Conservation (phyloP, 1,139 yeast genomes). For the Sugiyamaella castrensis region DNA sequence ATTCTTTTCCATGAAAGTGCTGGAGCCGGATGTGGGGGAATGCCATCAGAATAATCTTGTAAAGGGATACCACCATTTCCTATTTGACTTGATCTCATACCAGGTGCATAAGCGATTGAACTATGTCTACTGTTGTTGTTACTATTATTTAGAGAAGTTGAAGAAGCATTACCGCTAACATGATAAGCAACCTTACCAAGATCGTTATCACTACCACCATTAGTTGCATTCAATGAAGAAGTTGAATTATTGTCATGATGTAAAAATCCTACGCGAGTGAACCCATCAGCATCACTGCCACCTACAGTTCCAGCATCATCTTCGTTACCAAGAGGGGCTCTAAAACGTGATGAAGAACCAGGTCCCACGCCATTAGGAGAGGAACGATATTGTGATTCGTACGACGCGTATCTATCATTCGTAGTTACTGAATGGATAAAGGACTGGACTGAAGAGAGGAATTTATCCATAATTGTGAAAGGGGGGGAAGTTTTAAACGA, state of each 20-base stretch:
- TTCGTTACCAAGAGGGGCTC: slow-evolving; percentile 8
- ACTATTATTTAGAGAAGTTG: slow-evolving; percentile 31
- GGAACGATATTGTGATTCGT: slow-evolving; percentile 37
- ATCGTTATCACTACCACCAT: slow-evolving; percentile 10
- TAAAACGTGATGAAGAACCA: slow-evolving; percentile 3
- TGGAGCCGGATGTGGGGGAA: slow-evolving; percentile 70
- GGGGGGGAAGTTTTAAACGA: background rate
- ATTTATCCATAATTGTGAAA: slow-evolving; percentile 31
- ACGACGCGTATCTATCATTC: slow-evolving; percentile 62
- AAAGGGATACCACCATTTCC: slow-evolving; percentile 45
- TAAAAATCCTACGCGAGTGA: slow-evolving; percentile 23
- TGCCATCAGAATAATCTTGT: slow-evolving; percentile 47
- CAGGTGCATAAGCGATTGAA: slow-evolving; percentile 36
- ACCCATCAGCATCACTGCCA: slow-evolving; percentile 23
- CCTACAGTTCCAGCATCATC: slow-evolving; percentile 6
- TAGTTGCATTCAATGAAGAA: slow-evolving; percentile 22
- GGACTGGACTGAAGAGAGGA: slow-evolving; percentile 40
- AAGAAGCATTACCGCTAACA: slow-evolving; percentile 24
- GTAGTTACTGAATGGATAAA: slow-evolving; percentile 62
- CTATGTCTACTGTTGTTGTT: no score
- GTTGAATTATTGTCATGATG: slow-evolving; percentile 19
- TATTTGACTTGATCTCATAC: slow-evolving; percentile 38
- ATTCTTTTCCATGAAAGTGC: slow-evolving; percentile 71
- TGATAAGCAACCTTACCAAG: slow-evolving; percentile 19
- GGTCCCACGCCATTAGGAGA: slow-evolving; percentile 20